Conservation (phyloP, 331 rosid genomes). For the Pyrus hybrid region DNA sequence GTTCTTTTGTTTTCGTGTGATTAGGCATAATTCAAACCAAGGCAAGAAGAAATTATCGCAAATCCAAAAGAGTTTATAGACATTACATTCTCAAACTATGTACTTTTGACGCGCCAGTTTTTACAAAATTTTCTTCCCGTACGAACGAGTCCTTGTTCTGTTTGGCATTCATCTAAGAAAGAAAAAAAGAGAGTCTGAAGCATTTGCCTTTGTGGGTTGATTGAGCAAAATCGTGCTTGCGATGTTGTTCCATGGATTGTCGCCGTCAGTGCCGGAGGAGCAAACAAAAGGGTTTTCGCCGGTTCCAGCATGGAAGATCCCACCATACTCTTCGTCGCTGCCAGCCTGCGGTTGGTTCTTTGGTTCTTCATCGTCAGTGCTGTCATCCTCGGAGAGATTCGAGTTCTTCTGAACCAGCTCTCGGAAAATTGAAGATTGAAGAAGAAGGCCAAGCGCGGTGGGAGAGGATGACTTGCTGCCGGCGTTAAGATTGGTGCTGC, state of each 20-base stretch:
- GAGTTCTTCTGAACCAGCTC: constrained; percentile 67
- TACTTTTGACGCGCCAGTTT: not conserved
- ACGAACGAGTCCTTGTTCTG: not conserved
- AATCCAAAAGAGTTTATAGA: not conserved
- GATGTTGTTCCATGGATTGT: constrained; percentile 10
- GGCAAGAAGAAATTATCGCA: not conserved
- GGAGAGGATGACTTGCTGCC: constrained; percentile 53
- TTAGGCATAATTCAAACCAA: no score
- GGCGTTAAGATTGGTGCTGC: constrained; percentile 13
- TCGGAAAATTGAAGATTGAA: constrained; percentile 58
- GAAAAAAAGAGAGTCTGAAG: not conserved
- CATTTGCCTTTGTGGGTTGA: not conserved
- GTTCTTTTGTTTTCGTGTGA: no score
- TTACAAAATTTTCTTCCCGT: not conserved
- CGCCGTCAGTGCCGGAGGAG: constrained; percentile 14
- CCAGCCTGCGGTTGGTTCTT: constrained; percentile 23
- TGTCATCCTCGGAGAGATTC: constrained; percentile 36
- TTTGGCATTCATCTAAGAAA: not conserved
- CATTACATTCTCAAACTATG: not conserved
- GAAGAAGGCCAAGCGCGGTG: constrained; percentile 63
- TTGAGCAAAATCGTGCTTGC: constrained; percentile 1
- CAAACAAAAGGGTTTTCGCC: constrained; percentile 38
- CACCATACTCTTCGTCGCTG: constrained; percentile 36
- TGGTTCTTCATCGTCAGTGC: constrained; percentile 37
- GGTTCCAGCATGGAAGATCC: constrained; percentile 35